Evolutionary conservation across 1,139 yeast species (phyloP).

Genomic region (Candida sanyaensis): DNA sequence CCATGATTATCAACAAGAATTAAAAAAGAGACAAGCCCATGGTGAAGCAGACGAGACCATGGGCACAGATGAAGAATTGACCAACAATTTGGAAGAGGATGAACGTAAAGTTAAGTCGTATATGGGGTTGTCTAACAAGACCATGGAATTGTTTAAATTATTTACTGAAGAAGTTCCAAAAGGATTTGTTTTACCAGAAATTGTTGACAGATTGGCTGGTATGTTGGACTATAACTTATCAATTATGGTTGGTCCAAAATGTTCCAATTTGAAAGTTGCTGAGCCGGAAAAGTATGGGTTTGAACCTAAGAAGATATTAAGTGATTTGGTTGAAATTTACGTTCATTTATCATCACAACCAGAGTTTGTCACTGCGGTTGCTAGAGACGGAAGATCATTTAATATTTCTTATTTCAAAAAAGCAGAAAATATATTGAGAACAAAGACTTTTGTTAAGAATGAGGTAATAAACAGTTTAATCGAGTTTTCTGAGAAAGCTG

Average conservation of each 20-base stretch:
- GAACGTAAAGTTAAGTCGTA: conserved; percentile 81
- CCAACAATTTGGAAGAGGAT: conserved; percentile 55
- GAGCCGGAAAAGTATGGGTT: conserved; percentile 84
- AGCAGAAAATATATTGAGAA: conserved; percentile 66
- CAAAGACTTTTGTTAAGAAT: conserved; percentile 54
- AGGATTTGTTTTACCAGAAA: conserved; percentile 85
- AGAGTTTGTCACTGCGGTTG: conserved; percentile 76
- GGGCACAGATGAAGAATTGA: conserved; percentile 63
- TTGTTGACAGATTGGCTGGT: conserved; percentile 91
- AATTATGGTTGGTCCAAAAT: conserved; percentile 92
- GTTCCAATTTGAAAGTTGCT: conserved; percentile 82
- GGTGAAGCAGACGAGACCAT: conserved; percentile 42
- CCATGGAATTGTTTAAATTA: conserved; percentile 73
- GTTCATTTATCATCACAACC: conserved; percentile 65
- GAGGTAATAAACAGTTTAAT: conserved; percentile 53
- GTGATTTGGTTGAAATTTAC: conserved; percentile 72
- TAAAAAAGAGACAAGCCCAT: conserved; percentile 21
- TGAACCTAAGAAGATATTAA: conserved; percentile 73
- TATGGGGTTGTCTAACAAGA: conserved; percentile 81
- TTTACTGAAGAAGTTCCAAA: conserved; percentile 86
- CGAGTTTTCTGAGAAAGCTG: conserved; percentile 65
- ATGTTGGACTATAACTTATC: conserved; percentile 92
- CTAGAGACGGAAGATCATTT: conserved; percentile 89
- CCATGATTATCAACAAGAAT: conserved; percentile 70
- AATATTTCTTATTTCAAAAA: conserved; percentile 62